Percentiles rank a stretch among this genome's conserved stretches.
These are phyloP conservation scores for Termitomyces sp. DNA, from an alignment of 768 basidiomycete species.

Conservation along the genomic window DNA sequence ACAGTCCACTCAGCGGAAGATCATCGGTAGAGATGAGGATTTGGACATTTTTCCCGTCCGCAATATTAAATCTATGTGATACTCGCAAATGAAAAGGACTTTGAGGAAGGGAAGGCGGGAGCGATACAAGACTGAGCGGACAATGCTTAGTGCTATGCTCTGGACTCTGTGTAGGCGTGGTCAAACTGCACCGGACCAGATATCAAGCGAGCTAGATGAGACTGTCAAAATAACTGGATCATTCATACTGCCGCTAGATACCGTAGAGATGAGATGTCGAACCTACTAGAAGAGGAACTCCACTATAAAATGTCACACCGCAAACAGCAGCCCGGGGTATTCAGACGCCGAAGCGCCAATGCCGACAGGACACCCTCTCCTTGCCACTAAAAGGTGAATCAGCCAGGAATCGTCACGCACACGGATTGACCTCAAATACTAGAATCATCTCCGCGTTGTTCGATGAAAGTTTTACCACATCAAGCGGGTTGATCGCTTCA, in stretches of 20 bases:
- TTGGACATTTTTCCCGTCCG: neutral
- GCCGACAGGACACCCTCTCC: conserved; percentile 34
- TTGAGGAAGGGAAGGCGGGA: neutral
- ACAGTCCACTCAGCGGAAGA: neutral
- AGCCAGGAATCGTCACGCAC: too few relatives aligned
- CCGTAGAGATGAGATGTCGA: too few relatives aligned
- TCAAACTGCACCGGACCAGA: neutral
- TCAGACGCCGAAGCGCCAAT: conserved; percentile 43
- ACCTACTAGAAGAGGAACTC: too few relatives aligned
- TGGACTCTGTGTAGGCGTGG: neutral
- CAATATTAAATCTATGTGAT: neutral
- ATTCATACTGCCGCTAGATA: neutral
- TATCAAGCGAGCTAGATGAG: too few relatives aligned
- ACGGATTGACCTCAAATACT: too few relatives aligned
- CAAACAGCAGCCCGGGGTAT: conserved; percentile 29
- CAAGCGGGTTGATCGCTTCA: too few relatives aligned
- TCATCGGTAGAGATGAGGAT: neutral
- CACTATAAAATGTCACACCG: conserved; percentile 18
- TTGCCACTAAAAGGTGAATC: conserved; percentile 24
- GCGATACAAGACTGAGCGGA: neutral
- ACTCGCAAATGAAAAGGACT: neutral
- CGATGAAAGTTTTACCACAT: too few relatives aligned
- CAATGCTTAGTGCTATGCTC: neutral
- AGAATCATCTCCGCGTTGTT: too few relatives aligned
- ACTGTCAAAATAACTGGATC: too few relatives aligned